phyloP scores from a whole-genome alignment of 148 eudicot genomes.

The Cornus florida region DNA sequence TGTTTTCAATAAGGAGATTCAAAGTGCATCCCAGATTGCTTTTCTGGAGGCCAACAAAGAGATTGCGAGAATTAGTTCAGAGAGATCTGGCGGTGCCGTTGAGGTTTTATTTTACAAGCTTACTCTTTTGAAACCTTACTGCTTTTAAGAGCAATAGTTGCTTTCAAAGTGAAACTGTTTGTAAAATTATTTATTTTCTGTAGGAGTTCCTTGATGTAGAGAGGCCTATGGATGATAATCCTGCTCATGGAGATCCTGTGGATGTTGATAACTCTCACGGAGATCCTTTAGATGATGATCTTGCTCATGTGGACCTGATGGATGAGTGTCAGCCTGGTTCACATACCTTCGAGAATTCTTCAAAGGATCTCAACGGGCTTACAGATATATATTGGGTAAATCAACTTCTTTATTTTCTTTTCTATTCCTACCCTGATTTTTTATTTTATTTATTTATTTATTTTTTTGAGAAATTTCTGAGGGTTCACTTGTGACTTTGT shows the following conservation, averaged over 20 bases:
- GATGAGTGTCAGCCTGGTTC: constrained; percentile 48
- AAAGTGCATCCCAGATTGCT: constrained; percentile 19
- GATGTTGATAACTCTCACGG: constrained; percentile 38
- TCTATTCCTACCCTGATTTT: too few relatives aligned
- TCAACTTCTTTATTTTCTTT: not conserved
- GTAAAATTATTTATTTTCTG: constrained; percentile 4
- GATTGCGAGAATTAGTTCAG: constrained; percentile 24
- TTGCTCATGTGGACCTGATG: constrained; percentile 41
- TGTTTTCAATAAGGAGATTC: constrained; percentile 24
- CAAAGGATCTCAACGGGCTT: constrained; percentile 54
- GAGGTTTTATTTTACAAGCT: constrained; percentile 46
- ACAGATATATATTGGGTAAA: constrained; percentile 90
- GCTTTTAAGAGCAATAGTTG: not conserved
- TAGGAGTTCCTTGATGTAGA: constrained; percentile 51
- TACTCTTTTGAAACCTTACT: not conserved
- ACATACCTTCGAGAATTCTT: constrained; percentile 31
- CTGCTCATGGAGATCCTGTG: constrained; percentile 40
- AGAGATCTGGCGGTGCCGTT: constrained; percentile 20
- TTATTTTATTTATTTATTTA: too few relatives aligned
- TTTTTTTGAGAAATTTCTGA: not conserved
- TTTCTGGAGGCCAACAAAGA: constrained; percentile 24
- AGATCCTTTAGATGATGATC: constrained; percentile 50
- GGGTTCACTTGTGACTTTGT: not conserved
- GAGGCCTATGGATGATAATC: constrained; percentile 31
- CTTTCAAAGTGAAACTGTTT: not conserved